These are phyloP conservation scores for Podaxis sp. DNA, from an alignment of 768 basidiomycete species.

Conservation along the genomic window DNA sequence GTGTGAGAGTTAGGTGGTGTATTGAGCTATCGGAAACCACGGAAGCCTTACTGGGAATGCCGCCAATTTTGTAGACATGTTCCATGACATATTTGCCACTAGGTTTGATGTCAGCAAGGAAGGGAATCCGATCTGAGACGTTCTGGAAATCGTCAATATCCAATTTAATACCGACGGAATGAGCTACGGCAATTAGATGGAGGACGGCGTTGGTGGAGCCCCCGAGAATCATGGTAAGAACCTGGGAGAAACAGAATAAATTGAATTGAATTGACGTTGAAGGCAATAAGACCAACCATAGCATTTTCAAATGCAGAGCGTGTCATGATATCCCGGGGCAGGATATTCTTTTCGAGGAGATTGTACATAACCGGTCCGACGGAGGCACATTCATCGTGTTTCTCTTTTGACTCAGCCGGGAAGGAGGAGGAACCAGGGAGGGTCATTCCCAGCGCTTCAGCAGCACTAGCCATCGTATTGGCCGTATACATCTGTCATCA, in stretches of 20 bases:
- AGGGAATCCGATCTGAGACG: conserved; percentile 90
- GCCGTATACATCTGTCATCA: conserved; percentile 87
- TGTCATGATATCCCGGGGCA: conserved; percentile 96
- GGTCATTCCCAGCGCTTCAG: conserved; percentile 95
- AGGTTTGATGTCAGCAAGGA: conserved; percentile 95
- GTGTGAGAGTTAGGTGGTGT: background rate
- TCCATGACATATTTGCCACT: conserved; percentile 99
- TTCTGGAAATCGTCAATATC: conserved; percentile 90
- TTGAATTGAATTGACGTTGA: conserved; percentile 1
- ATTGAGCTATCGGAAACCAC: background rate
- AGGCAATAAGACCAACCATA: conserved; percentile 58
- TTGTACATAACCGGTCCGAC: conserved; percentile 84
- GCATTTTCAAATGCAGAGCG: conserved; percentile 96
- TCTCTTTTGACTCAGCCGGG: conserved; percentile 91
- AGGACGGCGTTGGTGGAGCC: conserved; percentile 98
- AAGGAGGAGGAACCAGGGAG: conserved; percentile 96
- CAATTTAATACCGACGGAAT: conserved; percentile 89
- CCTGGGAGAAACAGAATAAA: conserved; percentile 44
- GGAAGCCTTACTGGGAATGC: conserved; percentile 80
- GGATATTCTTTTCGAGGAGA: conserved; percentile 87
- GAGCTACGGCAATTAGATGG: conserved; percentile 95
- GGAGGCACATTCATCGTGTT: conserved; percentile 77
- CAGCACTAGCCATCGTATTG: conserved; percentile 97
- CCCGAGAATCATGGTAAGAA: conserved; percentile 94
- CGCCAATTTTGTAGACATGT: conserved; percentile 93